phyloP scores from a whole-genome alignment of 805 yeast species.

The Candida pseudofarinosa region DNA sequence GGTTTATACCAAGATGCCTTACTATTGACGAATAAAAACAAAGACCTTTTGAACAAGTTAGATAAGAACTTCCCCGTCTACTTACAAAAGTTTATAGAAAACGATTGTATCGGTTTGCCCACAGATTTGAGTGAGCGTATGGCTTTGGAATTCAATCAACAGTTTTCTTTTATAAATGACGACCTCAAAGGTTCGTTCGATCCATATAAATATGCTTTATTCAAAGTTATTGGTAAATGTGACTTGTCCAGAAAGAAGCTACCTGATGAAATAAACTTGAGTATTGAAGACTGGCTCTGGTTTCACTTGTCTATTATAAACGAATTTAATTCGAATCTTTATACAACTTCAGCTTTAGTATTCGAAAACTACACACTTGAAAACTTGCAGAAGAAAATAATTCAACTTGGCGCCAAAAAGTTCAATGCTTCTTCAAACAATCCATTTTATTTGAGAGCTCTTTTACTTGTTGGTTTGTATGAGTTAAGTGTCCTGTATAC shows the following conservation, averaged over 20 bases:
- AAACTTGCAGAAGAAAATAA: conserved; percentile 69
- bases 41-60: conserved; percentile 72
- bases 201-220: conserved; percentile 86
- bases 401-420: conserved; percentile 67
- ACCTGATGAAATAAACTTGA: conserved; percentile 62
- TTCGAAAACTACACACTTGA: conserved; percentile 68
- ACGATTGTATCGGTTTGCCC: conserved; percentile 55
- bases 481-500: conserved; percentile 73
- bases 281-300: conserved; percentile 97
- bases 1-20: conserved; percentile 80
- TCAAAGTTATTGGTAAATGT: conserved; percentile 90
- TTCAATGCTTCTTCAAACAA: conserved; percentile 64
- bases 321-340: conserved; percentile 53
- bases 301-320: conserved; percentile 75
- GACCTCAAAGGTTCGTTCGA: conserved; percentile 50
- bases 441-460: conserved; percentile 68
- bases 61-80: conserved; percentile 82
- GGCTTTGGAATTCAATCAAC: conserved; percentile 78
- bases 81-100: conserved; percentile 58
- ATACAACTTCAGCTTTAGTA: conserved; percentile 43
- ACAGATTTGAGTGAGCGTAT: conserved; percentile 65
- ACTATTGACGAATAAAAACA: conserved; percentile 58
- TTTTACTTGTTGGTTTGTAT: conserved; percentile 73
- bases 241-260: conserved; percentile 62
- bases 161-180: conserved; percentile 60